Evolutionary conservation across 2,329 filamentous ascomycete species (phyloP).

Genomic region (Metarhizium anisopliae): DNA sequence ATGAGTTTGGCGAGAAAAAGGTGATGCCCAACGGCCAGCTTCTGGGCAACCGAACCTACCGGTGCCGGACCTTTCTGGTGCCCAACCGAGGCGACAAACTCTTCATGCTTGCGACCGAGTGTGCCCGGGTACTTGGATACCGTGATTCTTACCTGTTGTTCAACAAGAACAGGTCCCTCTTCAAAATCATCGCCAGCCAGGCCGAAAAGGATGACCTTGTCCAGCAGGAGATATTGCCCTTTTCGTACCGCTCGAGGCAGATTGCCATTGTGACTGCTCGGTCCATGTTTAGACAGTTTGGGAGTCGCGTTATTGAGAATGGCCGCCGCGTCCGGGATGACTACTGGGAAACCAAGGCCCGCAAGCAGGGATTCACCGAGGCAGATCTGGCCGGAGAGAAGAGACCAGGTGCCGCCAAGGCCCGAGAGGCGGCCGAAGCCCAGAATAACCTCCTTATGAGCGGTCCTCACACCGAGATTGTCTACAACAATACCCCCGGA

Average conservation of each 20-base stretch:
- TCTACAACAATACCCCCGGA: conserved; percentile 68
- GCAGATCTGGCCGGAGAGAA: conserved; percentile 95
- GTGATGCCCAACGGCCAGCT: conserved; percentile 76
- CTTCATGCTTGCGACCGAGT: conserved; percentile 98
- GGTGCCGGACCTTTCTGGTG: conserved; percentile 87
- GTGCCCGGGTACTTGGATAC: conserved; percentile 86
- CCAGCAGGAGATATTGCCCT: conserved; percentile 87
- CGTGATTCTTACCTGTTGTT: conserved; percentile 96
- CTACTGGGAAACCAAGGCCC: conserved; percentile 96
- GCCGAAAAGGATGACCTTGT: conserved; percentile 95
- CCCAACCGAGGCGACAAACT: conserved; percentile 86
- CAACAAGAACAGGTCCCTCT: conserved; percentile 95
- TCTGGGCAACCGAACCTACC: conserved; percentile 75
- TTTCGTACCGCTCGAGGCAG: conserved; percentile 95
- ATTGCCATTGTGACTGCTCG: conserved; percentile 96
- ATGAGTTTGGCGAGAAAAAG: conserved; percentile 91
- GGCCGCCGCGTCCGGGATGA: conserved; percentile 90
- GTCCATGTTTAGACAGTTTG: conserved; percentile 98
- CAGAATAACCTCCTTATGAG: conserved; percentile 52
- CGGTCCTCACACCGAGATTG: conserved; percentile 72
- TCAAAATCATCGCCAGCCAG: conserved; percentile 95
- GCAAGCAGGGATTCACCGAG: conserved; percentile 96
- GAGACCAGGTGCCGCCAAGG: conserved; percentile 82
- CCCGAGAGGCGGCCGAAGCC: conserved; percentile 72
- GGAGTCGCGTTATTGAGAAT: conserved; percentile 83